These are phyloP conservation scores for Chalciporus piperatus DNA, from an alignment of 768 basidiomycete genomes.

Conservation along the genomic window DNA sequence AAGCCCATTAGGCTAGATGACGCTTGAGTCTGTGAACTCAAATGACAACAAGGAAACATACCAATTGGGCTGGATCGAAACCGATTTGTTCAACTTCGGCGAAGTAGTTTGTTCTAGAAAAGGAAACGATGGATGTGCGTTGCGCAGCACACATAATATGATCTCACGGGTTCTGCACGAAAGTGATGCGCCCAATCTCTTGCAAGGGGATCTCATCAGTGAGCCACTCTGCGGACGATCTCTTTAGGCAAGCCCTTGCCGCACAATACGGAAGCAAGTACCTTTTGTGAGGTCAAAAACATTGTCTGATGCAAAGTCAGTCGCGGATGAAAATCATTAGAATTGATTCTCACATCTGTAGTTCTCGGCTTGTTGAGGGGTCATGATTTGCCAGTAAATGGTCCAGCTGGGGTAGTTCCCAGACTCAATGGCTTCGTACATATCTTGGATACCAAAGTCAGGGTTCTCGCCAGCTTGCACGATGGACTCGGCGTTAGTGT, in stretches of 20 bases:
- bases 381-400: constrained; percentile 54
- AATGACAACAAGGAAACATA: constrained; percentile 16
- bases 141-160: neutral
- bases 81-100: constrained; percentile 43
- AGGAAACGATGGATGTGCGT: neutral
- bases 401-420: constrained; percentile 56
- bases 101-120: constrained; percentile 27
- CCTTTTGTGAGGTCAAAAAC: constrained; percentile 50
- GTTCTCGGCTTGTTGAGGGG: constrained; percentile 48
- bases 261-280: constrained; percentile 3
- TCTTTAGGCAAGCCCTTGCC: neutral
- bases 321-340: neutral
- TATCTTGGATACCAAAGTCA: constrained; percentile 55
- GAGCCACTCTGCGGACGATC: constrained; percentile 32
- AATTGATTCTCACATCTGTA: constrained; percentile 31
- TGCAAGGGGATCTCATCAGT: constrained; percentile 31
- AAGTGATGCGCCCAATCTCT: constrained; percentile 38
- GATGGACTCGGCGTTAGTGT: constrained; percentile 35
- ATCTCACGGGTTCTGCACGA: constrained; percentile 37
- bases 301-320: constrained; percentile 35
- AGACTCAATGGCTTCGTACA: constrained; percentile 53
- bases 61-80: constrained; percentile 50
- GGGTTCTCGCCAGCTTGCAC: constrained; percentile 40
- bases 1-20: constrained; percentile 28
- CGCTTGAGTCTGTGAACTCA: neutral